These are phyloP conservation scores for Aspergillus ochraceus DNA, from an alignment of 2,329 filamentous ascomycete genomes.

Conservation along the genomic window DNA sequence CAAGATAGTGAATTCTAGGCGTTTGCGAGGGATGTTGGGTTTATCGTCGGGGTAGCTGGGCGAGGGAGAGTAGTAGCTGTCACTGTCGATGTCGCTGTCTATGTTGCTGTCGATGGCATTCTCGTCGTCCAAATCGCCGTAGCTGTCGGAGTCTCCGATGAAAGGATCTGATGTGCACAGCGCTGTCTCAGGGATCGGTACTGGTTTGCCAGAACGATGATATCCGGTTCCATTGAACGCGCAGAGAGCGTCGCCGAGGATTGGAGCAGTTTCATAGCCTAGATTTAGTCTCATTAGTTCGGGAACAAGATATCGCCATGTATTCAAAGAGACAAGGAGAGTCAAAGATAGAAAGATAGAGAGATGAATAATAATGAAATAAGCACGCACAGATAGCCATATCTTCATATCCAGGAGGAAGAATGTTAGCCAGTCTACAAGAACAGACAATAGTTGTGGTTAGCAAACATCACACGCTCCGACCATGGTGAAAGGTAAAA, in stretches of 20 bases:
- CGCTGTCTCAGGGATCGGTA: slow-evolving; percentile 14
- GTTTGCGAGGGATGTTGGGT: not conserved
- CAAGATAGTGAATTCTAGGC: too few relatives aligned
- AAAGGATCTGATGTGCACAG: slow-evolving; percentile 9
- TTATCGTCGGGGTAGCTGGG: too few relatives aligned
- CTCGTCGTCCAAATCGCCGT: not conserved
- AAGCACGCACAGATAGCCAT: slow-evolving; percentile 19
- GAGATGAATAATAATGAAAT: not conserved
- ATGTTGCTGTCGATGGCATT: too few relatives aligned
- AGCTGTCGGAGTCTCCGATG: not conserved
- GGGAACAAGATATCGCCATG: too few relatives aligned
- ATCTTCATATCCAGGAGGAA: slow-evolving; percentile 14
- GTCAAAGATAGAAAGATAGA: not conserved
- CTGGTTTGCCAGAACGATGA: not conserved
- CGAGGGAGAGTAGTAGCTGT: too few relatives aligned
- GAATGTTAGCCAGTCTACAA: slow-evolving; percentile 14
- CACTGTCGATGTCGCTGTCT: too few relatives aligned
- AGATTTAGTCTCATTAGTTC: not conserved
- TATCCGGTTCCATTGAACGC: slow-evolving; percentile 29
- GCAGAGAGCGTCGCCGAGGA: slow-evolving; percentile 24
- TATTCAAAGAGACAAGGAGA: not conserved
- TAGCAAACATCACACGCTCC: not conserved
- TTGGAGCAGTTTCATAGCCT: slow-evolving; percentile 17
- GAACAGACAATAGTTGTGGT: not conserved
- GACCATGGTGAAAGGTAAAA: not conserved